Percentiles rank a stretch among this genome's conserved stretches.
Evolutionary conservation across 2,329 filamentous ascomycete species (phyloP).

Genomic region (Aspergillus sp.): DNA sequence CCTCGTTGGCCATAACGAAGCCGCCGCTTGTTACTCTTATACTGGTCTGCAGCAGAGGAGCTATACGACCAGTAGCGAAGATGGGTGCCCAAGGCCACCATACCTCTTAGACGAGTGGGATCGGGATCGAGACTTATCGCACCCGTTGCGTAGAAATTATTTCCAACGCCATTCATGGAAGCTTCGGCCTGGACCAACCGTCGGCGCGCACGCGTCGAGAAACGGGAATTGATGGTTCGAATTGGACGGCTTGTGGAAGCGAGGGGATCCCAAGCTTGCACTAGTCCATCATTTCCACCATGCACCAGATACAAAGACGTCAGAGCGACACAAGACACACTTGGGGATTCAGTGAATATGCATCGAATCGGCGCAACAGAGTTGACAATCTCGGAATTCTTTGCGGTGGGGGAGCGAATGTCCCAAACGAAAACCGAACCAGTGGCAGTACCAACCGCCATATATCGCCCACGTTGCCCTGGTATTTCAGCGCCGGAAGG

Average conservation of each 20-base stretch:
- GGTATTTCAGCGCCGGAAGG: conserved; percentile 64
- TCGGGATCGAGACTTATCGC: conserved; percentile 87
- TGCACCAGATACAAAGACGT: conserved; percentile 87
- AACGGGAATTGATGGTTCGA: conserved; percentile 81
- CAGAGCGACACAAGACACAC: conserved; percentile 78
- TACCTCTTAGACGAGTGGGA: conserved; percentile 77
- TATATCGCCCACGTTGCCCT: conserved; percentile 76
- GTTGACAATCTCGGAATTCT: conserved; percentile 55
- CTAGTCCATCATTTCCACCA: conserved; percentile 90
- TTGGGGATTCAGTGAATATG: conserved; percentile 86
- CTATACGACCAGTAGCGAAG: conserved; percentile 94
- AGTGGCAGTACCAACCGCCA: conserved; percentile 76
- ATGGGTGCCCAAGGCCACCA: conserved; percentile 82
- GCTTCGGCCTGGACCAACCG: conserved; percentile 67
- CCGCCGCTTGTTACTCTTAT: conserved; percentile 75
- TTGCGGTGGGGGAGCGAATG: conserved; percentile 64
- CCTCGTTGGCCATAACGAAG: conserved; percentile 68
- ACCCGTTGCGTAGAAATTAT: conserved; percentile 77
- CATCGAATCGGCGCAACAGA: conserved; percentile 70
- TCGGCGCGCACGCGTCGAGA: conserved; percentile 78
- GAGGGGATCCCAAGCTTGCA: conserved; percentile 96
- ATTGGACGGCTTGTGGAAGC: conserved; percentile 76
- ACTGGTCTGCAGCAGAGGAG: conserved; percentile 71
- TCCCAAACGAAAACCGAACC: conserved; percentile 86
- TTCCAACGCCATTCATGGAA: conserved; percentile 66